Evolutionary conservation across 2,329 filamentous ascomycete species (phyloP), one percentile per base, ranked within the genome.

Genomic region (Karstenula rhodostoma): DNA sequence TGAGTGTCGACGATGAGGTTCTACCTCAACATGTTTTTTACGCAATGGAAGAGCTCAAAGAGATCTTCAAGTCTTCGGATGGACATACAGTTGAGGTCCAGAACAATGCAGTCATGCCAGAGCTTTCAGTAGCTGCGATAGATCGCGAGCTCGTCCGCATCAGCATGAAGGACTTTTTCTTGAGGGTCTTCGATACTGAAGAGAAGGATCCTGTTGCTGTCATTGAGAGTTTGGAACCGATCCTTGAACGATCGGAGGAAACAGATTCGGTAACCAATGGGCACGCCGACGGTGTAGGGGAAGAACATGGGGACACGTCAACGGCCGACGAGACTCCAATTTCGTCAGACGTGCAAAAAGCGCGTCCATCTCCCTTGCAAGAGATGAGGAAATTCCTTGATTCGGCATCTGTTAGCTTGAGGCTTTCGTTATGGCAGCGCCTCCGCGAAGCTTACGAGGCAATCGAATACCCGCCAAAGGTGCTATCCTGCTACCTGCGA

Each of bases 111-210:
- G 86, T 94, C 22, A 96, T 99, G 89, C 88, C 93, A 0, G 91
- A 95, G 63, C 86, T 99, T 52, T 97, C 94, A 0, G 80, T 88
- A 2, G 85, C 86, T n/a, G 92, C 93, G 0, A 89, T 95, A 8
- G 94, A 98, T 64, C 89, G 93, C 57, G 94, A 99, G 74, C 90
- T 97, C 27, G 94, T 92, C 13, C 93, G 94, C 70, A 84, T 98
- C 35, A 97, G 92, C 15, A 98, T 94, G 0, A 95, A 96, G 87
- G 94, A 97, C 73, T 98, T 98, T 76, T 98, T 99, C 77, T 84
- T 93, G 53, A 92, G 89, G 40, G 86, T 99, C 0, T 98, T 98
- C 74, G 90, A 92, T 61, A 89, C 93, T 40, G 90, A 95, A 59
- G 86, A 89, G 60, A 88, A 90, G 49, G 90, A 97, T 67, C 92